phyloP scores from a whole-genome alignment of 169 alveolate species.

The Plasmodium cynomolgi region DNA sequence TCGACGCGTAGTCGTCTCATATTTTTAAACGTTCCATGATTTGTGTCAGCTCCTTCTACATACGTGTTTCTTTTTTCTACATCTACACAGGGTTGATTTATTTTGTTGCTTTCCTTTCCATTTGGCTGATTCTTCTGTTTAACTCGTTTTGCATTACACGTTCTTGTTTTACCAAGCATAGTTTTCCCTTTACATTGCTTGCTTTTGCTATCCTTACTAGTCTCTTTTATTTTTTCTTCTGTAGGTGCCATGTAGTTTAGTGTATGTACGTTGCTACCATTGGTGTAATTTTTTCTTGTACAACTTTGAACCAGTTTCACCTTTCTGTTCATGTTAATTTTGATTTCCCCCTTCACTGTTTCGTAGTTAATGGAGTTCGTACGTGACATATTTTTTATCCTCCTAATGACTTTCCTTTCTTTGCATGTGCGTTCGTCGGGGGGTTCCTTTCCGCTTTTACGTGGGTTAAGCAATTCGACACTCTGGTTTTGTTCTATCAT shows the following conservation, averaged over 20 bases:
- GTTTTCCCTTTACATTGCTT: not conserved
- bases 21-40: not conserved
- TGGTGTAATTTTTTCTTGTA: not conserved
- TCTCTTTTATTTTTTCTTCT: not conserved
- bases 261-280: not conserved
- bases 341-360: not conserved
- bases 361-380: slow-evolving; percentile 3
- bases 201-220: not conserved
- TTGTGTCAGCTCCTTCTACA: not conserved
- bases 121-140: not conserved
- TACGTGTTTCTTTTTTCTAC: not conserved
- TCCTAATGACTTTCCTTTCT: not conserved
- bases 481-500: not conserved
- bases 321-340: not conserved
- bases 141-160: not conserved
- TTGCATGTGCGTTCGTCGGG: not conserved
- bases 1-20: not conserved
- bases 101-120: not conserved
- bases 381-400: not conserved
- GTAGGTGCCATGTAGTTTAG: not conserved
- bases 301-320: not conserved
- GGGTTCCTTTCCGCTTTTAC: not conserved
- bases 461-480: not conserved
- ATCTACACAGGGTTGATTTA: not conserved
- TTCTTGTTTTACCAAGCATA: not conserved